phyloP scores from a whole-genome alignment of 2,329 filamentous ascomycete species.

The Plectosphaerella plurivora region DNA sequence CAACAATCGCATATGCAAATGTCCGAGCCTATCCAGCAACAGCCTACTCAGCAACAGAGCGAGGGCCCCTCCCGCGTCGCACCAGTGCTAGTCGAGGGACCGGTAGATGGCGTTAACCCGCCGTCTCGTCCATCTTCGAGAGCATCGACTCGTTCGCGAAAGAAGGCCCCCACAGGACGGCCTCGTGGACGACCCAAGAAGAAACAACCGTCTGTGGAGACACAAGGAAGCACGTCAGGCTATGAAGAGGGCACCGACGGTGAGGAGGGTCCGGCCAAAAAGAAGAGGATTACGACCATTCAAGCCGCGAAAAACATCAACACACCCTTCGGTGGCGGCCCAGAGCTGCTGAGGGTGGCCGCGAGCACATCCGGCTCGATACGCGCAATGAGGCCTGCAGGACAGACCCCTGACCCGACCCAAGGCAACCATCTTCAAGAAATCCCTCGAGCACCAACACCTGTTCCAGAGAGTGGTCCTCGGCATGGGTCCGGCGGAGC shows the following conservation, averaged over 20 bases:
- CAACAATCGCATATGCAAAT: conserved; percentile 12
- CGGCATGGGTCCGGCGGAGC: conserved; percentile 20
- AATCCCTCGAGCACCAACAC: conserved; percentile 72
- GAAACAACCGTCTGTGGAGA: conserved; percentile 24
- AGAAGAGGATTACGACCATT: conserved; percentile 77
- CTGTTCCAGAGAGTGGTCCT: conserved; percentile 53
- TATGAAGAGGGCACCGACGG: conserved; percentile 64
- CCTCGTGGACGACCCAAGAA: conserved; percentile 54
- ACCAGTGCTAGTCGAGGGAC: conserved; percentile 20
- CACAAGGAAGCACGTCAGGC: conserved; percentile 63
- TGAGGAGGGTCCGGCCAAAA: conserved; percentile 51
- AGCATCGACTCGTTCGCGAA: conserved; percentile 41
- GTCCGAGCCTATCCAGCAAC: neutral
- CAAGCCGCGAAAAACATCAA: conserved; percentile 69
- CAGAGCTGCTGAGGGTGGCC: conserved; percentile 81
- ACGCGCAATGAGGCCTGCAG: conserved; percentile 74
- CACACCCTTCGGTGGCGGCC: conserved; percentile 65
- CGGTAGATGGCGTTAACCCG: conserved; percentile 28
- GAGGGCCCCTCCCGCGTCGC: conserved; percentile 29
- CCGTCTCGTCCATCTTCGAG: conserved; percentile 57
- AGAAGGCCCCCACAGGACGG: conserved; percentile 45
- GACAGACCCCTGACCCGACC: conserved; percentile 39
- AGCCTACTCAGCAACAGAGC: conserved; percentile 7
- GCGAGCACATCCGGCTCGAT: conserved; percentile 88
- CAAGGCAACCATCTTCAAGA: conserved; percentile 59